Evolutionary conservation across 768 basidiomycete species (phyloP).

Genomic region (Russula compacta): DNA sequence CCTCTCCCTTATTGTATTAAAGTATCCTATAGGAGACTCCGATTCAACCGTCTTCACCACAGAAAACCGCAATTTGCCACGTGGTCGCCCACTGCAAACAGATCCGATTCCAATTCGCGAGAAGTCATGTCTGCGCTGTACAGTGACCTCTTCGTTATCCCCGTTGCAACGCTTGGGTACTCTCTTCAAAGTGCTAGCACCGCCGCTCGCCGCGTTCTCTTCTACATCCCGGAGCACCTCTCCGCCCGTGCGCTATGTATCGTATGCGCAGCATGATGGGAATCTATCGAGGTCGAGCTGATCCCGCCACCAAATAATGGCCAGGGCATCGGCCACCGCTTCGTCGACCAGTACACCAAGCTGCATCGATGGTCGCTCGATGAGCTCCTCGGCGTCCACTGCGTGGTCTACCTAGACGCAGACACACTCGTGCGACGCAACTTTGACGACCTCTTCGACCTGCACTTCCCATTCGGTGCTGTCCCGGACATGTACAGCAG

Average conservation of each 20-base stretch:
- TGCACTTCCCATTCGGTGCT: slow-evolving; percentile 35
- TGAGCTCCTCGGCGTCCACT: slow-evolving; percentile 23
- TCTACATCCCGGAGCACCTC: slow-evolving; percentile 30
- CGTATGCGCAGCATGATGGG: slow-evolving; percentile 33
- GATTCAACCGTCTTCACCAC: neutral
- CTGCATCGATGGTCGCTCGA: slow-evolving; percentile 35
- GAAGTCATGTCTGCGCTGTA: slow-evolving; percentile 28
- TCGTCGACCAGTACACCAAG: slow-evolving; percentile 38
- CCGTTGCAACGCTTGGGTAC: slow-evolving; percentile 28
- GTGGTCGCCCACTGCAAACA: neutral
- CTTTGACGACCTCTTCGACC: slow-evolving; percentile 37
- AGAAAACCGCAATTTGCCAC: slow-evolving; percentile 6
- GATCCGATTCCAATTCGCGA: slow-evolving; percentile 10
- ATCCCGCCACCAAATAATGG: slow-evolving; percentile 34
- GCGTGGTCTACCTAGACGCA: slow-evolving; percentile 34
- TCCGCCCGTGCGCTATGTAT: slow-evolving; percentile 34
- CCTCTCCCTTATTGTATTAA: neutral
- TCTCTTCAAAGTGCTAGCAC: slow-evolving; percentile 26
- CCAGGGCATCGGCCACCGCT: slow-evolving; percentile 29
- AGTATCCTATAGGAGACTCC: neutral
- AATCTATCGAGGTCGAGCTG: slow-evolving; percentile 27
- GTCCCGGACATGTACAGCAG: slow-evolving; percentile 32
- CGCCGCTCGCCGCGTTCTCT: slow-evolving; percentile 27
- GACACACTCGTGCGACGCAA: slow-evolving; percentile 36
- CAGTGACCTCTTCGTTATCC: slow-evolving; percentile 26